Base-by-base conservation (phyloP, 2,329 filamentous ascomycete genomes). In the Harringtonia aguacate region DNA sequence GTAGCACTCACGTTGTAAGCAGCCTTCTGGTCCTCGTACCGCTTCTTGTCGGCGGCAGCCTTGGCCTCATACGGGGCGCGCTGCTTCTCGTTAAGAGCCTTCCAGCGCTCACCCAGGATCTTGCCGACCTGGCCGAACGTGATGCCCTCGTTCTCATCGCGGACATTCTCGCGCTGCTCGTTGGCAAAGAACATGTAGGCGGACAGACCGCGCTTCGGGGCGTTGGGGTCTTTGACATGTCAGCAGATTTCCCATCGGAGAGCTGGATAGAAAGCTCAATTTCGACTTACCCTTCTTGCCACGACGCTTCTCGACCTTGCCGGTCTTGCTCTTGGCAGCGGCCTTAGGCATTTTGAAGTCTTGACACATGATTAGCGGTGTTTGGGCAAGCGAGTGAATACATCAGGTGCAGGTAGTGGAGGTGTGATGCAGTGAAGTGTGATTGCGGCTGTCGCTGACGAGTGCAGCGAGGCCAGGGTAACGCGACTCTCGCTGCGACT, bases 151-250 rank as follows among this genome's bases (percentile, higher is more conserved):
- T 97, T 97, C 69, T 97, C 90, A 65, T 95, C 88, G 58, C 92
- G 87, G 57, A 98, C 92, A 67, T 92, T 94, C 64, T 97, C 90
- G 58, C 92, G 89, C 72, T 95, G 87, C 71, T 97, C 92, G 63
- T 97, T 97, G 79, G 92, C 92, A 66, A 97, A 98, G 84, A 97
- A 97, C 92, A 98, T 98, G 81, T 98, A 98, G 52, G 92, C 92
- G 43, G 92, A 97, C 41, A 98, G 86, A 74, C 90, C 92, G 69
- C 92, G 88, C 88, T 97, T 98, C 66, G 92, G 92, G 49, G 89
- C 90, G 70, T 95, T 95, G 68, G 88, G 88, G 69, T 95, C 89
- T n/a, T n/a, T 94, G 58, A 9, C 18, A 27, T 27, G 33, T 39
- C 31, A 29, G 22, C 36, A 30, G 33, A 29, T 18, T n/a, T n/a